Percentiles rank a stretch among this genome's conserved stretches.
Conservation (phyloP, 352 stramenopile species). For the Globisporangium ultimum region DNA sequence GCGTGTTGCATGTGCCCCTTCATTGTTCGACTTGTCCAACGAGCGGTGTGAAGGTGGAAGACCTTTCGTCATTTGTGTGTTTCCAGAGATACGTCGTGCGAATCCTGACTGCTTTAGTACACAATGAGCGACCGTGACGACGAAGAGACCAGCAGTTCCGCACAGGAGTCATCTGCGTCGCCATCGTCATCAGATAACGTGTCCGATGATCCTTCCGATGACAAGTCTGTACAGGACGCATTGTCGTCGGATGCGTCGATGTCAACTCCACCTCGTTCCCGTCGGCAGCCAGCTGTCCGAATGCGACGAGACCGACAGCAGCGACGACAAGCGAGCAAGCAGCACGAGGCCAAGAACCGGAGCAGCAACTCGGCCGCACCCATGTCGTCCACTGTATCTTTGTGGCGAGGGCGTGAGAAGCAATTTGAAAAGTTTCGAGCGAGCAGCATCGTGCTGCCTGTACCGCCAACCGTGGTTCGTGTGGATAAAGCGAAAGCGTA, state of each 20-base stretch:
- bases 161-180: conserved; percentile 2
- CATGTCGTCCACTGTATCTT: conserved; percentile 15
- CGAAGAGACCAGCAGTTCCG: conserved; percentile 1
- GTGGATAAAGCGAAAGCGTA: conserved; percentile 61
- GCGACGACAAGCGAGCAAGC: conserved; percentile 2
- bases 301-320: conserved; percentile 6
- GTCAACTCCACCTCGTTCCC: background rate
- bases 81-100: too few species aligned
- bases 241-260: background rate
- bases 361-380: background rate
- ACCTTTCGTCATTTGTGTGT: background rate
- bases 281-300: background rate
- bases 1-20: background rate
- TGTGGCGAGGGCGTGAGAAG: conserved; percentile 58
- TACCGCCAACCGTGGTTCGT: conserved; percentile 46
- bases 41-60: background rate
- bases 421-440: conserved; percentile 80
- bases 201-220: background rate
- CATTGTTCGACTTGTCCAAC: background rate
- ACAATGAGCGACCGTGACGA: background rate
- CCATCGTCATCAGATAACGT: background rate
- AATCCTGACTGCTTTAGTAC: too few species aligned
- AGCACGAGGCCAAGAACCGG: background rate
- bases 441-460: conserved; percentile 53
- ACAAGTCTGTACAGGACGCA: too few species aligned